Conservation (phyloP, 352 stramenopile species). For the Globisporangium okanoganense region DNA sequence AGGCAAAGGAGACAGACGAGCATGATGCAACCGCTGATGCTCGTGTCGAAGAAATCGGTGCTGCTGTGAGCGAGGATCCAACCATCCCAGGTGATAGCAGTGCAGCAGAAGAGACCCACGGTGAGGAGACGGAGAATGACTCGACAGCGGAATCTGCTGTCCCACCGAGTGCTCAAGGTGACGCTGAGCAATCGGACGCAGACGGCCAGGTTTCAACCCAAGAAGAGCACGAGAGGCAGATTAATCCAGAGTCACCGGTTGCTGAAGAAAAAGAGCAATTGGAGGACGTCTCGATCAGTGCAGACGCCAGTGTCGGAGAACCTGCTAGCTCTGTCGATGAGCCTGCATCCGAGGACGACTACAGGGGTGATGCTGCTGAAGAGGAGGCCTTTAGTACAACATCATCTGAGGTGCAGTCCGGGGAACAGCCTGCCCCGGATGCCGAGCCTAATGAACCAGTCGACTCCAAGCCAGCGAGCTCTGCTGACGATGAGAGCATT, state of each 20-base stretch:
- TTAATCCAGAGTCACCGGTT: background rate
- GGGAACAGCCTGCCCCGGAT: background rate
- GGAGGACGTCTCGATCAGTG: background rate
- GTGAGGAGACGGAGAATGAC: background rate
- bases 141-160: background rate
- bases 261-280: background rate
- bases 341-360: constrained; percentile 1
- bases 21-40: too few species aligned
- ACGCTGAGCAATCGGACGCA: background rate
- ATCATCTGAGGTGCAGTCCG: background rate
- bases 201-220: background rate
- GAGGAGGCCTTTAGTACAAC: background rate
- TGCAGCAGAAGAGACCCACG: background rate
- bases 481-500: background rate
- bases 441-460: background rate
- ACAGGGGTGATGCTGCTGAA: background rate
- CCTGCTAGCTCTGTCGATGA: background rate
- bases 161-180: background rate
- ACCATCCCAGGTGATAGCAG: background rate
- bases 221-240: background rate
- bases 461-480: background rate
- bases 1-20: background rate
- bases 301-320: background rate
- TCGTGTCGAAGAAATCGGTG: background rate
- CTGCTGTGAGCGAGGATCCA: background rate